Base-by-base conservation (phyloP, 441 rosid species). In the Populus trichocarpa region DNA sequence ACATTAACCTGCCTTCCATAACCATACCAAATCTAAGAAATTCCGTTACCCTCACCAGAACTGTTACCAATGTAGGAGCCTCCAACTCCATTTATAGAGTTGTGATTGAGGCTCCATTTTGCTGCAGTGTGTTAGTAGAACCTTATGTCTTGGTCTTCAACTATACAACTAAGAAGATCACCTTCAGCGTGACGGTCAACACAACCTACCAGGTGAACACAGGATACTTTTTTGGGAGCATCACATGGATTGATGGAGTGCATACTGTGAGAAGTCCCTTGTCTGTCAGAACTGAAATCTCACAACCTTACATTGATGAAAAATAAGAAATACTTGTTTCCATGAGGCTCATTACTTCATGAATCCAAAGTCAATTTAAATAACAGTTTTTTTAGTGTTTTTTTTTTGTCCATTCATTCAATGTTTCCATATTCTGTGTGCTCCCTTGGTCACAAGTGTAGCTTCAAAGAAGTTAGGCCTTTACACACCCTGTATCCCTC, bases 1-100 rank as follows among this genome's bases (percentile, higher is more conserved):
- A 94, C 81, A 79, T 94, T 72, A 94, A 94, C 82, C 79, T 92
- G 80, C 96, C 98, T 63, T 94, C 97, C 12, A 85, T 92, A 78
- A 87, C 96, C 18, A 74, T 94, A 46, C 84, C 93, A 7, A 84
- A 77, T 25, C 90, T 92, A 40, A 87, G 90, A 68, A 84, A 74
- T 61, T 85, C 91, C 0, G 79, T 77, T 26, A 85, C 87, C 3
- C 78, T 92, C 8, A 86, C 83, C 50, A 85, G 98, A 76, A 73
- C 87, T 10, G 78, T 88, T 79, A 84, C 83, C 10, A 94, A 90
- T 79, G 84, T 87, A 23, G 92, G 87, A 35, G 42, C 72, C 38
- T n/a, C 80, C 1, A 67, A 67, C 14, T 83, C 86, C 16, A 74
- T 77, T 18, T 84, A 85, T 28, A 74, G 71, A 80, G 83, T 84